Conservation (phyloP, 148 eudicot genomes). For the Mesembryanthemum crystallinum region DNA sequence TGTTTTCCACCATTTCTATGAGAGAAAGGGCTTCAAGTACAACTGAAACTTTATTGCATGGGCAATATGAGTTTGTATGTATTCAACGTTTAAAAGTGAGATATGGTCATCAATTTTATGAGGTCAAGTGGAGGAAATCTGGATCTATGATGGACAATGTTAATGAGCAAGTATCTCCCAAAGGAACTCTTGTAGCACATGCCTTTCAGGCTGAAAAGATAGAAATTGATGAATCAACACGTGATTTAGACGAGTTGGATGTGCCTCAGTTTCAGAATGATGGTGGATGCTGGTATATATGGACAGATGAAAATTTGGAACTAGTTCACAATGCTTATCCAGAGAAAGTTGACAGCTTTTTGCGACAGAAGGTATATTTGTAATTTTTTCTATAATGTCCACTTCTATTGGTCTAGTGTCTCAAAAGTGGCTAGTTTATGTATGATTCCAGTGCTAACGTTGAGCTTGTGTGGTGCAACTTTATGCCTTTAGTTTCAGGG, state of each 20-base stretch:
- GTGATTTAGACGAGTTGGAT: conserved; percentile 53
- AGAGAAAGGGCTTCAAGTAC: conserved; percentile 60
- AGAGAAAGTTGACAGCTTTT: conserved; percentile 46
- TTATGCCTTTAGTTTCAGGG: background rate
- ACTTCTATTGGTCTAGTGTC: background rate
- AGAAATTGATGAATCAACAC: conserved; percentile 32
- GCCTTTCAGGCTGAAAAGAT: conserved; percentile 30
- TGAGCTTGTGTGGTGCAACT: background rate
- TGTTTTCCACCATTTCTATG: conserved; percentile 77
- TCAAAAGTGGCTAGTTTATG: background rate
- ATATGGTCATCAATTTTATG: conserved; percentile 59
- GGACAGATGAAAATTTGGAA: conserved; percentile 73
- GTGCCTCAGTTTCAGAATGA: conserved; percentile 48
- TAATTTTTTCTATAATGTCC: background rate
- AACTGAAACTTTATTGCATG: conserved; percentile 44
- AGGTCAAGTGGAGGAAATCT: conserved; percentile 75
- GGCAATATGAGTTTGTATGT: conserved; percentile 70
- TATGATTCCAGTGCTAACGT: background rate
- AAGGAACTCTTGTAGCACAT: conserved; percentile 38
- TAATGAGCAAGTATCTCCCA: conserved; percentile 26
- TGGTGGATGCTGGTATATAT: conserved; percentile 52
- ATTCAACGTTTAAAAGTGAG: conserved; percentile 73
- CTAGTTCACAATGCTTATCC: conserved; percentile 80
- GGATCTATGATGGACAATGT: conserved; percentile 21
- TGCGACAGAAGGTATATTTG: conserved; percentile 56